Percentiles rank a stretch among this genome's conserved stretches.
These are phyloP conservation scores for Mortierella sp. DNA, from an alignment of 371 early-diverging fungal species.

Conservation along the genomic window DNA sequence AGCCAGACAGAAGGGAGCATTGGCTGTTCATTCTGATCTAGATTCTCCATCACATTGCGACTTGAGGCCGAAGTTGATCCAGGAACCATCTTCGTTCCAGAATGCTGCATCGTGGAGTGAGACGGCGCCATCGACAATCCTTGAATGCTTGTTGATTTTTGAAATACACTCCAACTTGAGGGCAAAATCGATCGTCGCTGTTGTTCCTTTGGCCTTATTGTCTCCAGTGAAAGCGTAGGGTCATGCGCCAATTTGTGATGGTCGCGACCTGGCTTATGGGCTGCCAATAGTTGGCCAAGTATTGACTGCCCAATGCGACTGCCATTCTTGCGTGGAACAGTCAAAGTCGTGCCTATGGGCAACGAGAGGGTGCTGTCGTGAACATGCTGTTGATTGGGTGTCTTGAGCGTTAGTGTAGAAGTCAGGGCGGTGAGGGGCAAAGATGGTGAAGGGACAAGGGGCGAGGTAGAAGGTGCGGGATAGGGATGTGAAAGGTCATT, in stretches of 20 bases:
- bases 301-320: slow-evolving; percentile 46
- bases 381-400: slow-evolving; percentile 28
- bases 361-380: slow-evolving; percentile 38
- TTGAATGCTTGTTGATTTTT: slow-evolving; percentile 17
- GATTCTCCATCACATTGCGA: slow-evolving; percentile 27
- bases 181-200: slow-evolving; percentile 49
- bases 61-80: neutral
- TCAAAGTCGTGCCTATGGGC: slow-evolving; percentile 28
- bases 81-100: neutral
- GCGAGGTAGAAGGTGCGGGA: slow-evolving; percentile 34
- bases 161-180: slow-evolving; percentile 25
- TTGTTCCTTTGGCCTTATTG: slow-evolving; percentile 49
- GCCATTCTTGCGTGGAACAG: slow-evolving; percentile 33
- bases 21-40: slow-evolving; percentile 25
- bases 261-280: slow-evolving; percentile 36
- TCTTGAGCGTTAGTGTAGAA: slow-evolving; percentile 10
- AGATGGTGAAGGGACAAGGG: slow-evolving; percentile 10
- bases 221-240: slow-evolving; percentile 35
- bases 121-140: slow-evolving; percentile 7
- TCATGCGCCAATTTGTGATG: slow-evolving; percentile 28
- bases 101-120: neutral
- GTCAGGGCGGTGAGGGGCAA: slow-evolving; percentile 16
- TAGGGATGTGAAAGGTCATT: slow-evolving; percentile 33
- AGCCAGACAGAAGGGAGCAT: slow-evolving; percentile 45
- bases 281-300: slow-evolving; percentile 41